Percentiles rank a stretch among this genome's conserved stretches.
Evolutionary conservation across 208 protist species (phyloP).

Genomic region (Kentomonas sorsogonicus): DNA sequence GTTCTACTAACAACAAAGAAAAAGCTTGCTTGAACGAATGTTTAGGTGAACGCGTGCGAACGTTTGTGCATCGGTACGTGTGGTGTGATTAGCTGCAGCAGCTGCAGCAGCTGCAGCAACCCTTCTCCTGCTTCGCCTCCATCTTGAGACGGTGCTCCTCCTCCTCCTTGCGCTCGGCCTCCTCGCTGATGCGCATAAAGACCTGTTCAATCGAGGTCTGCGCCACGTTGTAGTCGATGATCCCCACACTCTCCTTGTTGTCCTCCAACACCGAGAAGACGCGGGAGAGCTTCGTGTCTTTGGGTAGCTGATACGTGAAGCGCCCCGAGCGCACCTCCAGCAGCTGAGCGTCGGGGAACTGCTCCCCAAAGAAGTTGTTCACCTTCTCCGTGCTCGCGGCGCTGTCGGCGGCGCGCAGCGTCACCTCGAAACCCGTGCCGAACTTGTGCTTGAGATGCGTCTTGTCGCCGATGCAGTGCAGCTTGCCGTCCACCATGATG

Average conservation of each 20-base stretch:
- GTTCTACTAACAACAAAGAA: background rate
- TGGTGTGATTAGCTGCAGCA: background rate
- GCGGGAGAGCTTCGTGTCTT: constrained; percentile 23
- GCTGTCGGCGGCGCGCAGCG: constrained; percentile 22
- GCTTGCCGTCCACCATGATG: constrained; percentile 86
- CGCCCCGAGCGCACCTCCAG: constrained; percentile 31
- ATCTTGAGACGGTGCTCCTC: constrained; percentile 16
- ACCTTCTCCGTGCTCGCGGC: constrained; percentile 6
- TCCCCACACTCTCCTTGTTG: constrained; percentile 23
- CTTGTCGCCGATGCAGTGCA: constrained; percentile 82
- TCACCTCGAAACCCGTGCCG: constrained; percentile 56
- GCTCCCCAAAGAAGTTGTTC: constrained; percentile 29
- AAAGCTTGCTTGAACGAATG: constrained; percentile 4
- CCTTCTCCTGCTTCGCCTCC: constrained; percentile 10
- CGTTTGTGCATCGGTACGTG: background rate
- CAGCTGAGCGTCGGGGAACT: constrained; percentile 34
- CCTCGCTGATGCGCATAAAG: constrained; percentile 75
- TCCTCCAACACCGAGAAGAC: constrained; percentile 44
- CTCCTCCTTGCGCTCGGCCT: constrained; percentile 30
- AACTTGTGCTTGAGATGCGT: constrained; percentile 84
- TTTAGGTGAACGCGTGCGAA: too few species aligned
- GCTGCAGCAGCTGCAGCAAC: constrained; percentile 17
- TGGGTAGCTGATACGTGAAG: constrained; percentile 40
- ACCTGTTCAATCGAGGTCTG: constrained; percentile 86
- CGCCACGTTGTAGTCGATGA: constrained; percentile 72